Evolutionary conservation across 371 early-diverging fungal species (phyloP), one percentile per base, ranked within the genome.

Genomic region (Mortierella sp.): DNA sequence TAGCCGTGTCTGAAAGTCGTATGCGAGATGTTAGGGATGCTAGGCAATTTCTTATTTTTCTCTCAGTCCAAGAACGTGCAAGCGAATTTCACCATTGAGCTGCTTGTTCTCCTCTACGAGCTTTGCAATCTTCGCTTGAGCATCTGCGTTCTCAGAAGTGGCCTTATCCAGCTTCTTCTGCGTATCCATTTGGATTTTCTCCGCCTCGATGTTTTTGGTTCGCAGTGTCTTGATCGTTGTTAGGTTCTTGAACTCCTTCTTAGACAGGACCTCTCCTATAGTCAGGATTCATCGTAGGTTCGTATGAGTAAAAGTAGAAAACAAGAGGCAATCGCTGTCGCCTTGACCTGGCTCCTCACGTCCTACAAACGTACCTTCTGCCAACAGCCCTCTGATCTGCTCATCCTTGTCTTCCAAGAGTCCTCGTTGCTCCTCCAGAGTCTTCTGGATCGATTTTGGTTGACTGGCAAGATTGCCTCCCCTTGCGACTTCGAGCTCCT

Each of bases 221-320:
- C 93, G 82, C 30, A 94, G 76, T 50, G 88, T 87, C 63, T 95
- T 94, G 67, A 93, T 88, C 0, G 84, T 84, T 42, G 86, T 92
- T 5, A 87, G 79, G 26, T 89, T 83, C 53, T 92, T 92, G 27
- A 94, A 78, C 64, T 94, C 94, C 28, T 85, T 87, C 56, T 93
- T 91, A 14, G 94, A 93, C 49, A 94, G 83, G 48, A 88, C 82
- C 67, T 94, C 93, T 17, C 95, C 93, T 87, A 57, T n/a, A n/a
- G n/a, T n/a, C n/a, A n/a, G n/a, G n/a, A n/a, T n/a, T n/a, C n/a
- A n/a, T n/a, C n/a, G n/a, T n/a, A n/a, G n/a, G n/a, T n/a, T n/a
- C n/a, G n/a, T n/a, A n/a, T n/a, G n/a, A n/a, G n/a, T n/a, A 30
- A 34, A 47, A 23, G 27, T 31, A 5, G 23, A 37, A 21, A 55